These are phyloP conservation scores for Beta vulgaris DNA, from an alignment of 148 eudicot genomes.

Conservation along the genomic window DNA sequence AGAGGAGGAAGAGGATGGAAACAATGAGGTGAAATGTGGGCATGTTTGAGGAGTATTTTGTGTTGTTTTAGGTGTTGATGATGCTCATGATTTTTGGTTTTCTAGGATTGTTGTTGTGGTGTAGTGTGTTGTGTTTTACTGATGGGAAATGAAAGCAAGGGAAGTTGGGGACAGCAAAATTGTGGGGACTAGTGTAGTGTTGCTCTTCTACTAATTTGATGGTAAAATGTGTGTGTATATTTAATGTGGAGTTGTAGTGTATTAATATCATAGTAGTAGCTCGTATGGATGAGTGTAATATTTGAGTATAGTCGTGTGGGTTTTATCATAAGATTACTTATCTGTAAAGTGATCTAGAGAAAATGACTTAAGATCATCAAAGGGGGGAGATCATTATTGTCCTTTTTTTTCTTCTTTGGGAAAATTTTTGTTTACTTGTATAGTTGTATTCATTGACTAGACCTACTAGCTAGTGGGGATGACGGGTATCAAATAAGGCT, in stretches of 20 bases:
- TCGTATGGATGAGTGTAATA: neutral
- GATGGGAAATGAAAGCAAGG: neutral
- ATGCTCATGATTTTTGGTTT: conserved; percentile 17
- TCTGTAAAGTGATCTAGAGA: neutral
- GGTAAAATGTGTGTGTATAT: neutral
- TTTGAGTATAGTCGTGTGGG: conserved; percentile 1
- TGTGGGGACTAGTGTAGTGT: conserved; percentile 21
- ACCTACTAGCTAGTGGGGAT: too few species aligned
- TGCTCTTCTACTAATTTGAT: neutral
- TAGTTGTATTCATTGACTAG: too few species aligned
- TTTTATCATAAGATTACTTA: conserved; percentile 12
- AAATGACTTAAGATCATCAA: neutral
- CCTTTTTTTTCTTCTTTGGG: too few species aligned
- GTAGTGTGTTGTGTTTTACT: neutral
- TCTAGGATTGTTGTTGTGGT: neutral
- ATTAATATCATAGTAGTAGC: neutral
- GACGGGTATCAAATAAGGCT: too few species aligned
- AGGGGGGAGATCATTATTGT: too few species aligned
- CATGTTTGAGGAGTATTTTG: conserved; percentile 33
- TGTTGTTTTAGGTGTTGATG: conserved; percentile 1
- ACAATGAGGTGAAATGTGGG: conserved; percentile 25
- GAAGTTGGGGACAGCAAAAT: conserved; percentile 12
- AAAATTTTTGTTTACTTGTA: too few species aligned
- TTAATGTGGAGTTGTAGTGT: neutral
- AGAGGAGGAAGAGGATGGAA: conserved; percentile 26